Evolutionary conservation across 2,329 filamentous ascomycete species (phyloP).

Genomic region (Berkeleyomyces rouxiae): DNA sequence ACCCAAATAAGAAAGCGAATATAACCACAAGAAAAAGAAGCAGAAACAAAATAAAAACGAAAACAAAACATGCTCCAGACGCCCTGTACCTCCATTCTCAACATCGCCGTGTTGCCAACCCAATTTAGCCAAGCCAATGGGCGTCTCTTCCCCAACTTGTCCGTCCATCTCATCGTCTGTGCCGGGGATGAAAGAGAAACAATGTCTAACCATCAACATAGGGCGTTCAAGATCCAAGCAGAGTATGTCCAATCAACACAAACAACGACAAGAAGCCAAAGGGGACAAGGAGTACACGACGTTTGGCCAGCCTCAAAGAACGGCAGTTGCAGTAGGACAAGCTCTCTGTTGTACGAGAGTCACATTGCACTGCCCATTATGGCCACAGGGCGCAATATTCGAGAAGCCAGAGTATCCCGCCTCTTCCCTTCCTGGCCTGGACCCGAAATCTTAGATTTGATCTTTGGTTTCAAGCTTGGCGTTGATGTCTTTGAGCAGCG

Average conservation of each 20-base stretch:
- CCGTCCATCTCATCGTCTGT: not conserved
- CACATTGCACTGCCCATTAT: not conserved
- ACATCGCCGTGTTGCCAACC: not conserved
- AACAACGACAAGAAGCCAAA: too few species aligned
- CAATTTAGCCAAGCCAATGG: not conserved
- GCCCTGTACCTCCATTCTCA: not conserved
- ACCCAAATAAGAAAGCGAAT: not conserved
- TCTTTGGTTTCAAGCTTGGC: conserved; percentile 24
- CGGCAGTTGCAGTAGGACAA: not conserved
- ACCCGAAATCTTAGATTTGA: not conserved
- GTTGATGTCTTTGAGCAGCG: conserved; percentile 47
- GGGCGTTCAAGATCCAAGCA: not conserved
- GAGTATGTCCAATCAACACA: not conserved
- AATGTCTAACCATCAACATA: not conserved
- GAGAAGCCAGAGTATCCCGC: not conserved
- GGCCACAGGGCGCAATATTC: not conserved
- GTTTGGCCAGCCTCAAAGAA: not conserved
- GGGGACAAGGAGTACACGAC: not conserved
- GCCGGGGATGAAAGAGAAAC: not conserved
- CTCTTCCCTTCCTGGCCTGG: too few species aligned
- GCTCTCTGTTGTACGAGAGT: not conserved
- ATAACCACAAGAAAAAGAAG: not conserved
- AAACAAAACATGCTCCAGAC: conserved; percentile 4
- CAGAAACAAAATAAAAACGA: not conserved
- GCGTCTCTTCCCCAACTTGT: not conserved